Percentiles rank a stretch among this genome's conserved stretches.
phyloP scores from a whole-genome alignment of 169 alveolate species.

The Cryptosporidium canis region DNA sequence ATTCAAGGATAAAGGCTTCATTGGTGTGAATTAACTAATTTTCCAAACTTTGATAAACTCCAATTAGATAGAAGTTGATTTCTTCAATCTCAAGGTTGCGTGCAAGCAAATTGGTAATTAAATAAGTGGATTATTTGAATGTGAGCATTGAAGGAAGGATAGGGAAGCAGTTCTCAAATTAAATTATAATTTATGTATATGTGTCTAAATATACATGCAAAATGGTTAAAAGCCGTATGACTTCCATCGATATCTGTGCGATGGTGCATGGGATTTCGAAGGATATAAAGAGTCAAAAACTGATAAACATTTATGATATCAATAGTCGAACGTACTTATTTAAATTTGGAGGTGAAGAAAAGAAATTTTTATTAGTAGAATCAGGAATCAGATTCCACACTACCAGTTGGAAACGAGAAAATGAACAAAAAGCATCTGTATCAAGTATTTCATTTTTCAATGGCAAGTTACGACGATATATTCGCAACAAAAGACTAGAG shows the following conservation, averaged over 20 bases:
- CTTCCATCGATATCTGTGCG: slow-evolving; percentile 65
- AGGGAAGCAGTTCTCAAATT: not conserved
- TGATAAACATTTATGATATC: slow-evolving; percentile 81
- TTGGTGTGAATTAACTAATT: slow-evolving; percentile 10
- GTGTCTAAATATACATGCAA: no score
- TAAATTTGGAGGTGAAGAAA: slow-evolving; percentile 76
- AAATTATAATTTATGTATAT: not conserved
- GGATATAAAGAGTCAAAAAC: slow-evolving; percentile 64
- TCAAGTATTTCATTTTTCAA: slow-evolving; percentile 82
- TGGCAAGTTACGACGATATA: slow-evolving; percentile 83
- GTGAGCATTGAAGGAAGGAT: slow-evolving; percentile 6
- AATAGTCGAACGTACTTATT: slow-evolving; percentile 79
- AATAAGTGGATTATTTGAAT: slow-evolving; percentile 57
- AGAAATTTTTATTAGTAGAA: slow-evolving; percentile 61
- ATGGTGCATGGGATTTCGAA: slow-evolving; percentile 67
- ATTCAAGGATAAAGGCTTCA: not conserved
- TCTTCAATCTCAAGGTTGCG: slow-evolving; percentile 19
- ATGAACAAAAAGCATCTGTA: slow-evolving; percentile 72
- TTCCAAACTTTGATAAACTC: not conserved
- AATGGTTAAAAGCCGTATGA: slow-evolving; percentile 73
- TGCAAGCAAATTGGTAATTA: slow-evolving; percentile 16
- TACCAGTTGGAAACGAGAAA: slow-evolving; percentile 79
- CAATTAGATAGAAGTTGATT: not conserved
- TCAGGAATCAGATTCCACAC: slow-evolving; percentile 85
- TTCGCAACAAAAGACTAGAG: slow-evolving; percentile 82